Evolutionary conservation across 306 rosid species (phyloP).

Genomic region (Acacia melanoxylon): DNA sequence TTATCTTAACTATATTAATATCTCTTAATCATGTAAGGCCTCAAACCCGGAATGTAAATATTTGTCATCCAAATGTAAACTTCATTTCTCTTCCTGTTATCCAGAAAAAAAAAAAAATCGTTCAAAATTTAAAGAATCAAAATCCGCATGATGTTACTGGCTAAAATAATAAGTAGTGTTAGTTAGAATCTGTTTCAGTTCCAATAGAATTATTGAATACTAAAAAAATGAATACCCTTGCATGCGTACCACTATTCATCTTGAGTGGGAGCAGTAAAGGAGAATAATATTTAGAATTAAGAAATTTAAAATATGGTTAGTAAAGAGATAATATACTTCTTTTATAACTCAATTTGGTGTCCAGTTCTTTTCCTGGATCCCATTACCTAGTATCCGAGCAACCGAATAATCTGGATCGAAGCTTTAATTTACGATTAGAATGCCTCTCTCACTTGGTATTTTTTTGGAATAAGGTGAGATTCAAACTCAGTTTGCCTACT

Average conservation of each 20-base stretch:
- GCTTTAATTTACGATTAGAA: too few species aligned
- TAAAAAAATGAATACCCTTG: background rate
- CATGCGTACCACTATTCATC: background rate
- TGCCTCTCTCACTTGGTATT: accelerated
- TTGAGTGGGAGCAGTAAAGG: background rate
- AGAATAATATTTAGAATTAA: too few species aligned
- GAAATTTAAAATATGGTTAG: background rate
- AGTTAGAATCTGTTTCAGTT: background rate
- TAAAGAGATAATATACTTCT: background rate
- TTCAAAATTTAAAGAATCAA: background rate
- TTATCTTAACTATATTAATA: too few species aligned
- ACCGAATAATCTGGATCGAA: too few species aligned
- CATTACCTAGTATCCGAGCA: too few species aligned
- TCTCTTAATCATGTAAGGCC: too few species aligned
- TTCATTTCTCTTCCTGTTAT: background rate
- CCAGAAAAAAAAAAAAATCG: too few species aligned
- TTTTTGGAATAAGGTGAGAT: too few species aligned
- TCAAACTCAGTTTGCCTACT: too few species aligned
- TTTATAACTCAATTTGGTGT: too few species aligned
- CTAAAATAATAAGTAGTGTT: background rate
- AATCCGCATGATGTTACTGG: background rate
- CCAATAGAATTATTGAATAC: background rate
- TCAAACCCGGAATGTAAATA: background rate
- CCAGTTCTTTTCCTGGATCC: too few species aligned
- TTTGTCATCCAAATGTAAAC: too few species aligned